phyloP scores from a whole-genome alignment of 1,139 yeast genomes.

The Debaryomycetaceae sp. region DNA sequence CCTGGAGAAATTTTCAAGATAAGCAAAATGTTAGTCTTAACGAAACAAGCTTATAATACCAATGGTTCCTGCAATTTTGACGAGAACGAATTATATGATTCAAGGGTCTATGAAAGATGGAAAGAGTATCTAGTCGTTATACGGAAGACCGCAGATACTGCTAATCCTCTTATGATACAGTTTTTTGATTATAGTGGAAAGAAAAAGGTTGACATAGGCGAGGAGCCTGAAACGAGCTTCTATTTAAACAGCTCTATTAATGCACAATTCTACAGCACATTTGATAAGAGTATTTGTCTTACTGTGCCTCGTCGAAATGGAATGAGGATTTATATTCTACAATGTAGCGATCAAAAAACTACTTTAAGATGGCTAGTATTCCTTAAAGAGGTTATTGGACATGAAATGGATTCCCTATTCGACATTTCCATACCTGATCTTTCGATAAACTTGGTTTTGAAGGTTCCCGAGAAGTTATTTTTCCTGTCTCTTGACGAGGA shows the following conservation, averaged over 20 bases:
- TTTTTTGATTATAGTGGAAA: constrained; percentile 45
- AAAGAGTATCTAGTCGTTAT: constrained; percentile 68
- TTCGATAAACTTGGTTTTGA: constrained; percentile 41
- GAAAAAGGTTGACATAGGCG: constrained; percentile 5
- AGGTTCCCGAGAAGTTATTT: constrained; percentile 24
- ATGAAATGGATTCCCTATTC: constrained; percentile 21
- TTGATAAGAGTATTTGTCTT: constrained; percentile 68
- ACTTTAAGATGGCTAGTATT: constrained; percentile 65
- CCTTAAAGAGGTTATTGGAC: constrained; percentile 42
- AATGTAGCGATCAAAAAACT: constrained; percentile 49
- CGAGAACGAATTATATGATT: constrained; percentile 50
- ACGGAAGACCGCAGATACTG: constrained; percentile 49
- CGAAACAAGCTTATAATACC: constrained; percentile 28
- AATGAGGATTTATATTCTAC: constrained; percentile 47
- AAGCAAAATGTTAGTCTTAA: constrained; percentile 65
- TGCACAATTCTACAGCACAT: constrained; percentile 56
- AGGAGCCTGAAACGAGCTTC: constrained; percentile 23
- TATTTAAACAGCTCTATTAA: constrained; percentile 17
- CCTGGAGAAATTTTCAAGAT: constrained; percentile 63
- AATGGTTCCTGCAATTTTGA: constrained; percentile 13
- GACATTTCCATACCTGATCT: constrained; percentile 52
- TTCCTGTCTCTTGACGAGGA: constrained; percentile 1
- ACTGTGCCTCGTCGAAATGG: constrained; percentile 31
- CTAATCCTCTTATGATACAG: constrained; percentile 55
- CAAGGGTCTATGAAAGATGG: constrained; percentile 70